Conservation (phyloP, 2,329 filamentous ascomycete genomes). For the Talaromyces sp. region DNA sequence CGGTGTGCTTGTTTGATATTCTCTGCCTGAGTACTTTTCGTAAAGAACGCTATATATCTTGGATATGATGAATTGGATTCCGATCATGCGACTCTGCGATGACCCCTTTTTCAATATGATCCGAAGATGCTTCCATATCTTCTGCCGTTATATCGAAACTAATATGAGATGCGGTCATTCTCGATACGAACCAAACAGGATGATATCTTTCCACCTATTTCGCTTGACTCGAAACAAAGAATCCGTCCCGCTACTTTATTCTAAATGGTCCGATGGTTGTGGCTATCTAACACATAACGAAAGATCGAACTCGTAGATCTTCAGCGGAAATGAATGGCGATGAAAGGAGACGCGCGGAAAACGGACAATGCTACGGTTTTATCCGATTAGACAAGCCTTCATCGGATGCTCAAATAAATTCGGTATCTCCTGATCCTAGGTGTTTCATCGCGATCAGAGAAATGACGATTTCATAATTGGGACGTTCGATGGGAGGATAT, state of each 20-base stretch:
- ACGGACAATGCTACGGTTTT: neutral
- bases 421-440: neutral
- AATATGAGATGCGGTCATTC: neutral
- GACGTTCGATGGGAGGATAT: neutral
- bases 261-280: neutral
- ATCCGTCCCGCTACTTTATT: neutral
- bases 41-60: neutral
- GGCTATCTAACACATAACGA: neutral
- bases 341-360: neutral
- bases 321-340: neutral
- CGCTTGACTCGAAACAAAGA: neutral
- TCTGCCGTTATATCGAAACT: neutral
- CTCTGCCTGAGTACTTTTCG: neutral
- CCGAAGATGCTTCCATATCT: neutral
- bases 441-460: neutral
- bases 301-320: neutral
- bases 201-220: neutral
- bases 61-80: neutral
- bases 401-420: neutral
- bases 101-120: neutral
- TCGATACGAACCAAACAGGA: neutral
- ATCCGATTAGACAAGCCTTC: neutral
- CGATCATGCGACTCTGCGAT: neutral
- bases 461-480: neutral
- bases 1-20: neutral